Base-by-base conservation (phyloP, 352 stramenopile genomes). In the Pythium pyrilobum region DNA sequence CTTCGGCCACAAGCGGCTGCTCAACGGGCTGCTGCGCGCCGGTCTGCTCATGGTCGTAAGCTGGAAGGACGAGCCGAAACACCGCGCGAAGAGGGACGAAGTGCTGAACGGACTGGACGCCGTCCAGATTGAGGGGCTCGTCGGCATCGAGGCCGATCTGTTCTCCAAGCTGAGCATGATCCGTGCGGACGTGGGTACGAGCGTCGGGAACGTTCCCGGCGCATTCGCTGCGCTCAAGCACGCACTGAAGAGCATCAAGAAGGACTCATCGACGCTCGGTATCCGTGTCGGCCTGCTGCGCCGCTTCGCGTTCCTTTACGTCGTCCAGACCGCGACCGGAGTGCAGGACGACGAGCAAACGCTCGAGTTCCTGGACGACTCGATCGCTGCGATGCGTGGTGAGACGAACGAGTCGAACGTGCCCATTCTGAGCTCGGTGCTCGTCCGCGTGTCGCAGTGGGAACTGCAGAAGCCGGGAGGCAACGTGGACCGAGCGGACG, bases 1-100 rank as follows among this genome's bases (percentile, higher is more conserved):
- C 51, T 87, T 87, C 57, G 64, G 70, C n/a, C 50, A 60, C 15
- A 82, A 80, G 45, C 68, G 59, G 6, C 49, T 60, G 13, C 55
- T 81, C 24, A 72, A 58, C 21, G 71, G 74, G 9, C 66, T 77
- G 18, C 34, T 88, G 46, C 72, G 73, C 5, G 32, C 50, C 4
- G 32, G 42, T 21, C 44, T 59, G 9, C 29, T 65, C 41, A 23
- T 65, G 43, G 49, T 65, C 4, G 51, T 47, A 23, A 49, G 18
- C 10, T 59, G 49, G 57, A 48, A 58, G 20, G 51, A 65, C 31
- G 31, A 50, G 21, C n/a, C 37, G 10, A 24, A 59, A 23, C 27
- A 60, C 23, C 27, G 45, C 2, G 41, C 36, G 3, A 51, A 52
- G 29, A 49, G 57, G 2, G 45, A 65, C 18, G 50, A 54, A 16